phyloP scores from a whole-genome alignment of 495 filamentous ascomycete species.

The Hyaloscypha variabilis region DNA sequence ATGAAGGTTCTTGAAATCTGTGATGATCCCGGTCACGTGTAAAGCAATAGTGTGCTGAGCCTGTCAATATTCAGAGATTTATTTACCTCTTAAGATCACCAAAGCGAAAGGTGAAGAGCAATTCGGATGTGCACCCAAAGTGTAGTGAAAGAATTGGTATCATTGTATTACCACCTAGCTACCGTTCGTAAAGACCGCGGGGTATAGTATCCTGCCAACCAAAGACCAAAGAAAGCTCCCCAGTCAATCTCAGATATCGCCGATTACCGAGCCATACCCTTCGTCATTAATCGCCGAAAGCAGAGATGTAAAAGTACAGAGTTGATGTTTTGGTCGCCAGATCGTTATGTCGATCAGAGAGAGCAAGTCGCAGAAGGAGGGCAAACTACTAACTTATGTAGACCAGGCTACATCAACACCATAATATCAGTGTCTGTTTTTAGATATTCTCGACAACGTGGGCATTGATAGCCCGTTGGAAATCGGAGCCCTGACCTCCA shows the following conservation, averaged over 20 bases:
- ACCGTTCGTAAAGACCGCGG: constrained; percentile 5
- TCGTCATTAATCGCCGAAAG: constrained; percentile 14
- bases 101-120: too few species aligned
- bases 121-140: too few species aligned
- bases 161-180: constrained; percentile 3
- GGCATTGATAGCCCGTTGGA: constrained; percentile 84
- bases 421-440: constrained; percentile 31
- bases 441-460: constrained; percentile 88
- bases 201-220: constrained; percentile 8
- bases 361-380: constrained; percentile 1
- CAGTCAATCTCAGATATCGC: background rate
- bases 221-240: constrained; percentile 2
- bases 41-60: background rate
- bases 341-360: background rate
- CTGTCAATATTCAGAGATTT: too few species aligned
- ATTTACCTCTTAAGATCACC: too few species aligned
- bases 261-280: constrained; percentile 6
- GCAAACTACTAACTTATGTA: constrained; percentile 23
- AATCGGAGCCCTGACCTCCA: constrained; percentile 54
- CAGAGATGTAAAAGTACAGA: constrained; percentile 23
- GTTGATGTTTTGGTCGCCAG: constrained; percentile 2
- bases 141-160: background rate
- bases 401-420: constrained; percentile 31
- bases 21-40: background rate
- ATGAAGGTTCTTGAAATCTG: background rate